Conservation (phyloP, 441 rosid genomes). For the Aquilaria agallochum region DNA sequence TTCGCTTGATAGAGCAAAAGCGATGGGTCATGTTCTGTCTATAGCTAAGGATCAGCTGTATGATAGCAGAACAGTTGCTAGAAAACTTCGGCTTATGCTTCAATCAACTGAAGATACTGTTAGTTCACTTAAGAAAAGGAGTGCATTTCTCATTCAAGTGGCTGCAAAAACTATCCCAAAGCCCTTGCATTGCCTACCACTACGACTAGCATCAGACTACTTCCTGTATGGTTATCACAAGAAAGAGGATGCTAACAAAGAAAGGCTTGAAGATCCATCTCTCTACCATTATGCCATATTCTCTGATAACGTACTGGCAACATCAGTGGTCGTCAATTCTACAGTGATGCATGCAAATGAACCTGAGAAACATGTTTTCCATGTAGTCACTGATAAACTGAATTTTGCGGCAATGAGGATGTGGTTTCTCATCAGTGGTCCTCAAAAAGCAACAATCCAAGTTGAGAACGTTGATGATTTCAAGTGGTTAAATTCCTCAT, state of each 20-base stretch:
- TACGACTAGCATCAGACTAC: conserved; percentile 85
- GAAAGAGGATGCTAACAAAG: conserved; percentile 32
- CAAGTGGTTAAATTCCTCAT: conserved; percentile 94
- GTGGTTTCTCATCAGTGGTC: conserved; percentile 84
- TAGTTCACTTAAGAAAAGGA: conserved; percentile 63
- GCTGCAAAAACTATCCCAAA: conserved; percentile 91
- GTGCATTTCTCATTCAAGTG: conserved; percentile 85
- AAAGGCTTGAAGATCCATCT: conserved; percentile 63
- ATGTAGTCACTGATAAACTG: conserved; percentile 86
- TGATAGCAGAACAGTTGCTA: conserved; percentile 64
- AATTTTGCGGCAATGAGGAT: conserved; percentile 87
- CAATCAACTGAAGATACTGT: conserved; percentile 65
- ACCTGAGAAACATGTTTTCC: conserved; percentile 91
- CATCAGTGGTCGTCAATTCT: conserved; percentile 94
- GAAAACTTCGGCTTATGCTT: conserved; percentile 82
- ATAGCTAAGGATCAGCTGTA: conserved; percentile 73
- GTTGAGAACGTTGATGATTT: conserved; percentile 83
- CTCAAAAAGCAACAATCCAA: conserved; percentile 62
- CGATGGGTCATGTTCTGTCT: conserved; percentile 84
- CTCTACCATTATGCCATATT: conserved; percentile 91
- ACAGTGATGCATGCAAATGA: conserved; percentile 57
- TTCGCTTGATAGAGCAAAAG: conserved; percentile 78
- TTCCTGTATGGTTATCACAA: conserved; percentile 46
- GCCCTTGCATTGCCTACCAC: conserved; percentile 85
- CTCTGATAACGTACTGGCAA: conserved; percentile 90